These are phyloP conservation scores for Populus euphratica DNA, from an alignment of 345 rosid species.

Conservation along the genomic window DNA sequence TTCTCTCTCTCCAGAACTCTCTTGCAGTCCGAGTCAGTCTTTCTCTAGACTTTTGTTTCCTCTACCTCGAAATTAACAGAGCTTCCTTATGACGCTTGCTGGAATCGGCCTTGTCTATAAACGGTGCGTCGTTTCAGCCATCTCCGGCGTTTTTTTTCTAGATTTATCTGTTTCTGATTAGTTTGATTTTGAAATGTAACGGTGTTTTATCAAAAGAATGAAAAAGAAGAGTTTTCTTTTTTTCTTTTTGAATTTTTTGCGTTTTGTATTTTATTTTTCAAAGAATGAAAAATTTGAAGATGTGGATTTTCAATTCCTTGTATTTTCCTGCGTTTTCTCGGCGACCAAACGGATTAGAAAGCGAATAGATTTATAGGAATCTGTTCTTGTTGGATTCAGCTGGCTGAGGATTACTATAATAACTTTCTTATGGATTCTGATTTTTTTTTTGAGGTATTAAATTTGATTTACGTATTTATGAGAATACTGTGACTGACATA, in stretches of 20 bases:
- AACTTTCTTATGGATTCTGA: not conserved
- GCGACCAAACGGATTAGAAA: constrained; percentile 6
- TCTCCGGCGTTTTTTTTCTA: not conserved
- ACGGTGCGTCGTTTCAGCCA: constrained; percentile 3
- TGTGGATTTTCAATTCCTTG: constrained; percentile 1
- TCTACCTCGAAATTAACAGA: constrained; percentile 42
- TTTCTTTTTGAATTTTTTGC: not conserved
- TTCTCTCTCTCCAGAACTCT: not conserved
- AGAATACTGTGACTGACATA: not conserved
- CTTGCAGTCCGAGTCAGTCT: not conserved
- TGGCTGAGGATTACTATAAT: not conserved
- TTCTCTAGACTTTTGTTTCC: constrained; percentile 37
- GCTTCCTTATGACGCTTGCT: constrained; percentile 36
- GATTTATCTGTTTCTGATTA: constrained; percentile 2
- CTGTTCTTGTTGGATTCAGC: not conserved
- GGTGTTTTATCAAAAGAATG: not conserved
- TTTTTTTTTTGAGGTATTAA: not conserved
- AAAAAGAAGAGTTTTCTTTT: constrained; percentile 16
- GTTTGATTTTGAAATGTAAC: not conserved
- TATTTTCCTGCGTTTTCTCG: constrained; percentile 15
- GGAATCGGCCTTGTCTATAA: not conserved
- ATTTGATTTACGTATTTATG: not conserved
- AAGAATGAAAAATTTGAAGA: constrained; percentile 15
- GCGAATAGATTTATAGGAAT: constrained; percentile 7
- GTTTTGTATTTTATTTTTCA: not conserved